These are phyloP conservation scores for Arabidopsis lyrata DNA, from an alignment of 441 rosid genomes.

Conservation along the genomic window DNA sequence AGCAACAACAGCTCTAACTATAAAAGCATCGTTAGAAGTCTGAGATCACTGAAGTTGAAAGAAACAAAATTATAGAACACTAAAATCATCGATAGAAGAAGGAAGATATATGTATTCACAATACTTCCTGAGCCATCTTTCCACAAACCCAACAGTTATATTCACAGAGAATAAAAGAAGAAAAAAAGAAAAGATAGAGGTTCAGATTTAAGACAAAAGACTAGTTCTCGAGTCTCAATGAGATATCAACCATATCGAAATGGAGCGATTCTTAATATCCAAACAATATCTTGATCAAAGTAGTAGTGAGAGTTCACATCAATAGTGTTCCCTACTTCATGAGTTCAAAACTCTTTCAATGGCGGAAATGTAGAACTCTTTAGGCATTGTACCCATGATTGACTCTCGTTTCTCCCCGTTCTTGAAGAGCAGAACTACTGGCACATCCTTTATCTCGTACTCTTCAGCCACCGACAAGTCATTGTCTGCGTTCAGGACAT, in stretches of 20 bases:
- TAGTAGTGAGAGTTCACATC: too few relatives aligned
- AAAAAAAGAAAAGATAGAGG: neutral
- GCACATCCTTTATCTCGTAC: constrained; percentile 84
- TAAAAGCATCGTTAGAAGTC: neutral
- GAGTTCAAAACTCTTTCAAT: constrained; percentile 79
- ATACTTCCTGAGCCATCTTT: constrained; percentile 3
- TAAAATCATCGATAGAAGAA: neutral
- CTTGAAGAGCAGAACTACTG: constrained; percentile 86
- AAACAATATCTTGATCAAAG: constrained; percentile 4
- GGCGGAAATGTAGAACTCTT: constrained; percentile 87
- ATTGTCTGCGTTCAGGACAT: constrained; percentile 70
- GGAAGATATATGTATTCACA: constrained; percentile 19
- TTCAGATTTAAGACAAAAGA: neutral
- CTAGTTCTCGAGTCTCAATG: constrained; percentile 2
- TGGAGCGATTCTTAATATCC: neutral
- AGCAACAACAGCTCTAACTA: neutral
- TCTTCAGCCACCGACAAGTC: constrained; percentile 72
- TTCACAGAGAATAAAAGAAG: constrained; percentile 26
- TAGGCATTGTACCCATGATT: constrained; percentile 94
- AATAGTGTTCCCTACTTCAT: constrained; percentile 38
- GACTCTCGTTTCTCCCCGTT: constrained; percentile 81
- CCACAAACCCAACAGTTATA: constrained; percentile 19
- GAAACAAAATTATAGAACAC: too few relatives aligned
- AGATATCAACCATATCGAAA: constrained; percentile 6
- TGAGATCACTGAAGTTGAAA: neutral